Base-by-base conservation (phyloP, 495 filamentous ascomycete genomes). In the Xylaria venustula region DNA sequence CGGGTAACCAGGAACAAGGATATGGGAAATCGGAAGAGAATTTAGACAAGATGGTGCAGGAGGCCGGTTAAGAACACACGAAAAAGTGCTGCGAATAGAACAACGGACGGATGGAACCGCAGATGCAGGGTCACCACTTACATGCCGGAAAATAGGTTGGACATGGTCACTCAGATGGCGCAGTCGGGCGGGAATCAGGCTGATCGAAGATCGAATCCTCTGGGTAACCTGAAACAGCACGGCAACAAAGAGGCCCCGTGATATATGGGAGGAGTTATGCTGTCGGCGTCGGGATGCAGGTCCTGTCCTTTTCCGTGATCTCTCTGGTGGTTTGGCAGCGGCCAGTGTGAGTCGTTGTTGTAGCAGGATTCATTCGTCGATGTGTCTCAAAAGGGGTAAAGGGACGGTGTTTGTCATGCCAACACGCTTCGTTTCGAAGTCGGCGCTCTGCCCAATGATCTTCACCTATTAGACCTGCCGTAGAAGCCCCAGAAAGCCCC, bases 141-240 rank as follows among this genome's bases (percentile, higher is more conserved):
- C 89, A 91, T 88, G 72, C 88, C 88, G 71, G 88, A 89, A 68
- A 91, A 89, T 70, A 90, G 81, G 72, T 86, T 89, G 60, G 88
- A 87, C 89, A 91, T 91, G 57, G 65, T 82, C 70, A 46, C 60
- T 54, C 30, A 60, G 51, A 64, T 47, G 53, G 58, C 61, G 50
- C 63, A 54, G 60, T 66, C 64, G 58, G 58, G 62, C 60, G 50
- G 48, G 51, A 60, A 51, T 64, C 52, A 58, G 44, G 62, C 34
- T 25, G 30, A 34, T 11, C 11, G 66, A 53, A 54, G 44, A n/a
- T n/a, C n/a, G 23, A 30, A 42, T 40, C 15, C 30, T 28, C 25
- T 25, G 15, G 25, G 47, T 23, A 30, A 54, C 30, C 58, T 54
- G 58, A 48, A 54, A 61, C 40, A 30, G 25, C 15, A 40, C 26